Percentiles rank a stretch among this genome's conserved stretches.
phyloP scores from a whole-genome alignment of 75 land plant genomes.

The Sequoiadendron giganteum region DNA sequence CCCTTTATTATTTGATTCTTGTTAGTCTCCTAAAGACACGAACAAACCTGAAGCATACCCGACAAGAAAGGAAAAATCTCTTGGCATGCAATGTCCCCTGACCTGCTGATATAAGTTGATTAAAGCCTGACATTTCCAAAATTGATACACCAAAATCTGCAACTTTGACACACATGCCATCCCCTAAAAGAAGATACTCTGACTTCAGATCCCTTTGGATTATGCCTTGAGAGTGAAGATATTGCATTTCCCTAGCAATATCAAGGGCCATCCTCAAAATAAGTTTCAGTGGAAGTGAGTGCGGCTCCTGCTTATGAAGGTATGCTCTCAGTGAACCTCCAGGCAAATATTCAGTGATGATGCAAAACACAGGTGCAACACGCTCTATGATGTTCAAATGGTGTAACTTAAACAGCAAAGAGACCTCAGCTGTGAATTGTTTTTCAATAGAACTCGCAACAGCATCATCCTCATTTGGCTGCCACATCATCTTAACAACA shows the following conservation, averaged over 20 bases:
- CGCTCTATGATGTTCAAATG: slow-evolving; percentile 89
- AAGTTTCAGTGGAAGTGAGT: slow-evolving; percentile 51
- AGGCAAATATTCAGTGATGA: slow-evolving; percentile 77
- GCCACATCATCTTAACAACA: slow-evolving; percentile 83
- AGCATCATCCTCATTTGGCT: slow-evolving; percentile 65
- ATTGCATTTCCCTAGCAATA: slow-evolving; percentile 63
- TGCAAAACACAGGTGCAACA: slow-evolving; percentile 80
- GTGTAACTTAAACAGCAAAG: slow-evolving; percentile 59
- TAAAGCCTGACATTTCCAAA: slow-evolving; percentile 8
- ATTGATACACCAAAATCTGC: slow-evolving; percentile 76
- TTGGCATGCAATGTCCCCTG: no score
- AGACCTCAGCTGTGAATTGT: slow-evolving; percentile 82
- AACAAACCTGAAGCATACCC: no score
- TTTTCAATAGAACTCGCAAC: slow-evolving; percentile 59
- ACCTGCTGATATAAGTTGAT: no score
- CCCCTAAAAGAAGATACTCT: slow-evolving; percentile 59
- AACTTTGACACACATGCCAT: slow-evolving; percentile 52
- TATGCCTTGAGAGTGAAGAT: slow-evolving; percentile 66
- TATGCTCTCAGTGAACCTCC: slow-evolving; percentile 76
- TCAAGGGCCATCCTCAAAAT: slow-evolving; percentile 58
- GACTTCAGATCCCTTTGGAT: slow-evolving; percentile 71
- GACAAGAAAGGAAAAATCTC: no score
- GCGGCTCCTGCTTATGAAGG: slow-evolving; percentile 69
- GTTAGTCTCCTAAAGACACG: no score
- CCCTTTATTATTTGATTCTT: no score